These are phyloP conservation scores for Cephaloascus fragrans DNA, from an alignment of 805 yeast species.

Conservation along the genomic window DNA sequence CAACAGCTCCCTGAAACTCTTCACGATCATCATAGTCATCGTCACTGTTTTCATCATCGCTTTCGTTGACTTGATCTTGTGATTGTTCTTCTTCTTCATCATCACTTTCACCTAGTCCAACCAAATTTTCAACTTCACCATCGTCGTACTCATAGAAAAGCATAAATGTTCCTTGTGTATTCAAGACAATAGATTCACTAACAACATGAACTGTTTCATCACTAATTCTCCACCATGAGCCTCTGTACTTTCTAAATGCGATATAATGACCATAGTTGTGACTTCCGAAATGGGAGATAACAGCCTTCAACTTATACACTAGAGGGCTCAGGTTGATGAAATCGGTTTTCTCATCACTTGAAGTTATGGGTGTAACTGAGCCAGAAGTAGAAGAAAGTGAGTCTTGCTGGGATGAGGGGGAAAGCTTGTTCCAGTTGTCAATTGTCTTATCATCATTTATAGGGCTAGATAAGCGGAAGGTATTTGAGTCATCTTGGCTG, in stretches of 20 bases:
- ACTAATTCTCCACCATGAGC: conserved; percentile 91
- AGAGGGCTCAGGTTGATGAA: conserved; percentile 23
- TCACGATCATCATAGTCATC: neutral
- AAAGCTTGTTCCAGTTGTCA: neutral
- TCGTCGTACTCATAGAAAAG: conserved; percentile 59
- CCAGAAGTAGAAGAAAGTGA: neutral
- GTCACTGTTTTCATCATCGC: conserved; percentile 8
- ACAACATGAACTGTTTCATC: conserved; percentile 83
- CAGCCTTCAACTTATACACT: conserved; percentile 69
- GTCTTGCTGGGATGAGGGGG: neutral
- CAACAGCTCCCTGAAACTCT: neutral
- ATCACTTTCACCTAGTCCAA: conserved; percentile 4
- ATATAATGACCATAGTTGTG: conserved; percentile 98
- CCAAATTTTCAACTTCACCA: conserved; percentile 8
- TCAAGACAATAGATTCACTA: conserved; percentile 69
- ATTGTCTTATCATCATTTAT: neutral
- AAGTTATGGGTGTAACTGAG: neutral
- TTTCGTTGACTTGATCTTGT: conserved; percentile 8
- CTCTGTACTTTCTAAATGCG: conserved; percentile 72
- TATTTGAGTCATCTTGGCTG: neutral
- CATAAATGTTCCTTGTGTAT: conserved; percentile 86
- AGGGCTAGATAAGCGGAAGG: neutral
- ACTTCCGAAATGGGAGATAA: conserved; percentile 88
- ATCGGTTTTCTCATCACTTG: conserved; percentile 5
- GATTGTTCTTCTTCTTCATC: conserved; percentile 1